Conservation (phyloP, 192 early-diverging fungal genomes). For the Linnemannia hyalina region DNA sequence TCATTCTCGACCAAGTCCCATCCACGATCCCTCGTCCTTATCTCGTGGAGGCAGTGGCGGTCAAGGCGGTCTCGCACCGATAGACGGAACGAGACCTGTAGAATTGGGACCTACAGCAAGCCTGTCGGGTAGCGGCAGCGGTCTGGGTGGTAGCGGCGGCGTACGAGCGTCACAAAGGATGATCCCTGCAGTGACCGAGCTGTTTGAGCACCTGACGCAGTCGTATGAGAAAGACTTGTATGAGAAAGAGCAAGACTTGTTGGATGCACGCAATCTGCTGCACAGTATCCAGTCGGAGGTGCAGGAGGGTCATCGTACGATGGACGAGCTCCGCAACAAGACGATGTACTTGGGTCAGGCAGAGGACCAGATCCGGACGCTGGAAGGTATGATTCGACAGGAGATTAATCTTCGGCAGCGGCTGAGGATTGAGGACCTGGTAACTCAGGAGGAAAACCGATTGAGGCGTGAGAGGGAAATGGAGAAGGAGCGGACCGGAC, state of each 20-base stretch:
- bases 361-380: constrained; percentile 37
- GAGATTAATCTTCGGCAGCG: constrained; percentile 54
- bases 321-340: constrained; percentile 42
- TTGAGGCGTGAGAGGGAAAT: constrained; percentile 25
- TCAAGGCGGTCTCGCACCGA: background rate
- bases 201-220: constrained; percentile 60
- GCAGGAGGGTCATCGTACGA: constrained; percentile 36
- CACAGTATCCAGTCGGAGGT: constrained; percentile 45
- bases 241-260: constrained; percentile 59
- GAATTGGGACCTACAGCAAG: background rate
- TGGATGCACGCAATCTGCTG: constrained; percentile 52
- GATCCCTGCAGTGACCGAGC: constrained; percentile 54
- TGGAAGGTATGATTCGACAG: constrained; percentile 42
- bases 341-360: constrained; percentile 32
- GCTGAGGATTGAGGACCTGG: constrained; percentile 34
- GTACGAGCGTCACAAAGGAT: constrained; percentile 30
- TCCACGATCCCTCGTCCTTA: background rate
- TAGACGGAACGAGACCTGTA: background rate
- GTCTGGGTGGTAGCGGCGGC: background rate
- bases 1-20: background rate
- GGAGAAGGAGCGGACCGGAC: constrained; percentile 4
- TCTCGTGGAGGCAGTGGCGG: background rate
- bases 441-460: constrained; percentile 36
- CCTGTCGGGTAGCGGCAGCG: background rate
- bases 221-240: constrained; percentile 60